Base-by-base conservation (phyloP, 495 filamentous ascomycete species). In the Talaromyces adpressus region DNA sequence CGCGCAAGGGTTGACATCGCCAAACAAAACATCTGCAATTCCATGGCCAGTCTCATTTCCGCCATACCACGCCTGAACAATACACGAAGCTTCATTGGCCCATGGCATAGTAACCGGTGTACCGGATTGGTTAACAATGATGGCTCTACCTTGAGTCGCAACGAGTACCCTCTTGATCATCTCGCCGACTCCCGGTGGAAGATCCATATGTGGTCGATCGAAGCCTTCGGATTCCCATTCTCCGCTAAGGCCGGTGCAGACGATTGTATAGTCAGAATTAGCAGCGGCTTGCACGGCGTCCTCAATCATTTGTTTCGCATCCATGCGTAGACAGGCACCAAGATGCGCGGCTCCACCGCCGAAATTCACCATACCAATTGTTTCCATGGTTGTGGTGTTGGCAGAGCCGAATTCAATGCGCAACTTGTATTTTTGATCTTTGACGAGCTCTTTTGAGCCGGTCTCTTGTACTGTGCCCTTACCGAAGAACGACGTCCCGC, bases 161-260 rank as follows among this genome's bases (percentile, higher is more conserved):
- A 22, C 23, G 18, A 88, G 74, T 3, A 93, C 85, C 32, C 81
- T 82, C 41, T 83, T 77, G 62, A 93, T 81, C 39, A 93, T 78
- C 30, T 81, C 77, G 68, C 92, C 88, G 65, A 82, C 82, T 2
- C 67, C 68, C 6, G 85, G 84, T 9, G 89, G 90, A 20, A 93
- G 81, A 68, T 90, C 86, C 89, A 92, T 92, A 34, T 83, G 84
- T 66, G 85, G 78, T 29, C 90, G 82, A 71, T 93, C 90, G 64
- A 90, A 90, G 5, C 91, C 91, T 74, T 93, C 91, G 29, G 87
- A 89, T 73, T 93, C 91, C 90, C 90, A 93, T 69, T 94, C 91
- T 34, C 81, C 84, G 69, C 90, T 89, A 32, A 93, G 78, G 2
- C 91, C 90, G n/a, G 89, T 87, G 64, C 89, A 83, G 6, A 93